Evolutionary conservation across 192 early-diverging fungal species (phyloP).

Genomic region (Dissophora globulifera): DNA sequence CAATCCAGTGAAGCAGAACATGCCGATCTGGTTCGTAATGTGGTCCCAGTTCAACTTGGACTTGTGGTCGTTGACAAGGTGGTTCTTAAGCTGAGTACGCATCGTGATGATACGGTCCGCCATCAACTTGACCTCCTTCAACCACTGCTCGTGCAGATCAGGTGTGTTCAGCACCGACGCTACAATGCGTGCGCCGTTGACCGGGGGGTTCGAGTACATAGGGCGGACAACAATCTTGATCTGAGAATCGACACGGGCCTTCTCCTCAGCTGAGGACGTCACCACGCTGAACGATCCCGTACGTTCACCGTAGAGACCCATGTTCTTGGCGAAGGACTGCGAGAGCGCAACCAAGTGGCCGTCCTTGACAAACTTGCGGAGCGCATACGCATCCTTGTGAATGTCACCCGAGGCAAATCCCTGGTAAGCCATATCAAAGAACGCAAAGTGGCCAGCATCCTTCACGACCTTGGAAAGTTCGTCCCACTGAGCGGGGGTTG

Average conservation of each 20-base stretch:
- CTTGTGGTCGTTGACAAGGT: conserved; percentile 87
- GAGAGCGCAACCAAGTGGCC: conserved; percentile 84
- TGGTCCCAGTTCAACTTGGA: conserved; percentile 87
- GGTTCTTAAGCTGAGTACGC: conserved; percentile 78
- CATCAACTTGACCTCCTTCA: conserved; percentile 94
- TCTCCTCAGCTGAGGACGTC: conserved; percentile 74
- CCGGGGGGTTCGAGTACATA: conserved; percentile 99
- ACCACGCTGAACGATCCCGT: conserved; percentile 93
- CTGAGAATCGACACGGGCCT: conserved; percentile 88
- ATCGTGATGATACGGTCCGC: conserved; percentile 96
- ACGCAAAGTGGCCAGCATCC: conserved; percentile 84
- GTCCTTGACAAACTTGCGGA: conserved; percentile 90
- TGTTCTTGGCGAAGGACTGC: conserved; percentile 99
- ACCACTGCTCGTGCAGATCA: conserved; percentile 86
- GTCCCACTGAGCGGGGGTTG: conserved; percentile 91
- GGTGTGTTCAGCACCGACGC: conserved; percentile 83
- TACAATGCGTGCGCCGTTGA: conserved; percentile 94
- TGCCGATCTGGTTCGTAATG: conserved; percentile 96
- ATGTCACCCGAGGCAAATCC: conserved; percentile 97
- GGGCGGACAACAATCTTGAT: conserved; percentile 96
- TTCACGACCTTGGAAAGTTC: conserved; percentile 85
- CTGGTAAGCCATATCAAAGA: conserved; percentile 99
- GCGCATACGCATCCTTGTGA: conserved; percentile 89
- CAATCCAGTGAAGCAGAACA: conserved; percentile 98
- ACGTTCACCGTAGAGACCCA: conserved; percentile 99